These are phyloP conservation scores for Aspergillus quadricinctus DNA, from an alignment of 2,329 filamentous ascomycete species.

Conservation along the genomic window DNA sequence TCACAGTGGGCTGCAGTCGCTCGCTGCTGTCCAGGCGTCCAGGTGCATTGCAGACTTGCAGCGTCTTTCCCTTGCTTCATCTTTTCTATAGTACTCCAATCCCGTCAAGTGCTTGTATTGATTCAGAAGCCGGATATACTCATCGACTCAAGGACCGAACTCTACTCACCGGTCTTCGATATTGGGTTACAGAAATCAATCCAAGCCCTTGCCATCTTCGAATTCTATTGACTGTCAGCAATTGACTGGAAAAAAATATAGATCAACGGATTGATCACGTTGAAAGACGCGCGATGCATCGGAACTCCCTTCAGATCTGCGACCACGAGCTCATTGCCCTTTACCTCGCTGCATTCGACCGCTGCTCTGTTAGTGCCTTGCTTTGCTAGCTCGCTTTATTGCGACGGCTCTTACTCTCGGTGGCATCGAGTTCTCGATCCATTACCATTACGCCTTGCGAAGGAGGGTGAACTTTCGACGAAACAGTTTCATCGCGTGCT, in stretches of 20 bases:
- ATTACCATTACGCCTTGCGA: not conserved
- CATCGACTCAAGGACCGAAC: not conserved
- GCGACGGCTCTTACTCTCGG: not conserved
- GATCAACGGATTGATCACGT: conserved; percentile 18
- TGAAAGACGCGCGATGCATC: conserved; percentile 34
- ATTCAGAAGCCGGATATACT: not conserved
- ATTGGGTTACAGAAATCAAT: not conserved
- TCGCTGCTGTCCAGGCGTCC: conserved; percentile 5
- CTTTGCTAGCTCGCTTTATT: conserved; percentile 14
- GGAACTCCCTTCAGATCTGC: conserved; percentile 16
- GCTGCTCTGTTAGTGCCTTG: conserved; percentile 20
- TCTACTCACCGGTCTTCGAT: not conserved
- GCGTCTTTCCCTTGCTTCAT: conserved; percentile 15
- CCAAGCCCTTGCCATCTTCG: not conserved
- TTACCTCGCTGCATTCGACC: conserved; percentile 9
- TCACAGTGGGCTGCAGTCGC: conserved; percentile 9
- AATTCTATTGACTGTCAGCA: conserved; percentile 13
- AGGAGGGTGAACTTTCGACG: not conserved
- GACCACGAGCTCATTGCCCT: conserved; percentile 20
- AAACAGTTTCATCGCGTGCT: not conserved
- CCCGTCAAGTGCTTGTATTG: not conserved
- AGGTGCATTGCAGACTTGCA: conserved; percentile 6
- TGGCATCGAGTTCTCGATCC: not conserved
- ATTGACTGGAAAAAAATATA: conserved; percentile 19
- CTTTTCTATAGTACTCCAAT: conserved; percentile 4